Evolutionary conservation across 495 filamentous ascomycete genomes (phyloP).

Genomic region (Talaromyces wortmannii): DNA sequence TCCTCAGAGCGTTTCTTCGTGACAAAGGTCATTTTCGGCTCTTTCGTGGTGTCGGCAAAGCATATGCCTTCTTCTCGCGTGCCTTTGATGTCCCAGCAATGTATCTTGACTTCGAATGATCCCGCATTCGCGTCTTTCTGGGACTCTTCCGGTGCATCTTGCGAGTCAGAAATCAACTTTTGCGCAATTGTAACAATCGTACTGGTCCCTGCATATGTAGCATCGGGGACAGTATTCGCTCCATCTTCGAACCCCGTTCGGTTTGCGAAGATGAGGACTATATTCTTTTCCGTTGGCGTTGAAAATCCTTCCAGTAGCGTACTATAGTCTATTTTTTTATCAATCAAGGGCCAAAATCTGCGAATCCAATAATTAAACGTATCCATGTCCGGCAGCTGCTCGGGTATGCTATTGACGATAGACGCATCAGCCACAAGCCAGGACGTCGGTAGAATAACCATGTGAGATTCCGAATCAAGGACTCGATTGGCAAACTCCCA

Average conservation of each 20-base stretch:
- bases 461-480: constrained; percentile 54
- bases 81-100: constrained; percentile 40
- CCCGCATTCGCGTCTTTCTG: not conserved
- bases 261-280: constrained; percentile 80
- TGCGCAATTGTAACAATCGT: constrained; percentile 67
- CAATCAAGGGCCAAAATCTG: constrained; percentile 67
- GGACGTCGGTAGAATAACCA: constrained; percentile 82
- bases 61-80: constrained; percentile 38
- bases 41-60: constrained; percentile 39
- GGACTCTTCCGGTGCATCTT: constrained; percentile 11
- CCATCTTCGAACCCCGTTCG: constrained; percentile 60
- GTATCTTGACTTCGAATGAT: constrained; percentile 33
- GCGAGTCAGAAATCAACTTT: constrained; percentile 19
- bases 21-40: constrained; percentile 36
- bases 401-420: constrained; percentile 9
- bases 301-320: constrained; percentile 2
- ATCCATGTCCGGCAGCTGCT: constrained; percentile 60
- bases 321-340: constrained; percentile 37
- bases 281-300: constrained; percentile 33
- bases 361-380: constrained; percentile 90
- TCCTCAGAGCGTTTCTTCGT: constrained; percentile 4
- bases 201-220: constrained; percentile 77
- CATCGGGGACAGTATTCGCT: constrained; percentile 15
- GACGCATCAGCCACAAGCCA: constrained; percentile 63
- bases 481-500: constrained; percentile 85